These are phyloP conservation scores for Saturnispora saitoi DNA, from an alignment of 805 yeast species.

Conservation along the genomic window DNA sequence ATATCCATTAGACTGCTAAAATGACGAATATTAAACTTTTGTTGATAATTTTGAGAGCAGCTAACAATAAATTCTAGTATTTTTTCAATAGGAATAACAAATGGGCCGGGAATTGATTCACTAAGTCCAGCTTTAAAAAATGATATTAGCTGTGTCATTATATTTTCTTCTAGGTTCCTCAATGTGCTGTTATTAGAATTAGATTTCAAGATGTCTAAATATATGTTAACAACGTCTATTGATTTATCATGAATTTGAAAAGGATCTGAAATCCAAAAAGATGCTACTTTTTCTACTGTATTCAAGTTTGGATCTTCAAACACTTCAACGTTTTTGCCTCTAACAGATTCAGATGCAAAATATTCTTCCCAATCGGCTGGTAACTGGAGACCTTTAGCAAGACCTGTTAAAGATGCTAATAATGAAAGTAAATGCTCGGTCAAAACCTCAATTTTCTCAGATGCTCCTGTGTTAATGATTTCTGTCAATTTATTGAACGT, in stretches of 20 bases:
- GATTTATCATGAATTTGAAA: constrained; percentile 35
- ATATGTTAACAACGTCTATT: constrained; percentile 32
- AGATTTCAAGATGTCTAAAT: constrained; percentile 32
- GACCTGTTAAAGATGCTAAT: constrained; percentile 53
- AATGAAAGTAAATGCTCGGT: constrained; percentile 47
- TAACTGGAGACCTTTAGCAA: constrained; percentile 60
- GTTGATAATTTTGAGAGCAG: constrained; percentile 26
- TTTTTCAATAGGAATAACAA: constrained; percentile 38
- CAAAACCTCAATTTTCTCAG: constrained; percentile 21
- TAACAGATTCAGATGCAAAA: constrained; percentile 14
- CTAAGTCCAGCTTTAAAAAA: constrained; percentile 57
- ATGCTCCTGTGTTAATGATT: background rate
- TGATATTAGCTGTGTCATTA: constrained; percentile 56
- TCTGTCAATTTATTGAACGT: constrained; percentile 10
- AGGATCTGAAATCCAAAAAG: constrained; percentile 31
- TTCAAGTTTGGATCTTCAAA: background rate
- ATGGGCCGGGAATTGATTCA: constrained; percentile 60
- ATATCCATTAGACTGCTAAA: constrained; percentile 26
- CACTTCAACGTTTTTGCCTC: background rate
- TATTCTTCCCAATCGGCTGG: constrained; percentile 45
- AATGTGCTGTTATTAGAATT: background rate
- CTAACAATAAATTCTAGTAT: constrained; percentile 34
- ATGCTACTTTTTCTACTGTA: background rate
- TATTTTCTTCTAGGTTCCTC: constrained; percentile 34
- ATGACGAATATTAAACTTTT: constrained; percentile 25